Evolutionary conservation across 2,329 filamentous ascomycete species (phyloP), one percentile per base, ranked within the genome.

Genomic region (Madurella fahalii): DNA sequence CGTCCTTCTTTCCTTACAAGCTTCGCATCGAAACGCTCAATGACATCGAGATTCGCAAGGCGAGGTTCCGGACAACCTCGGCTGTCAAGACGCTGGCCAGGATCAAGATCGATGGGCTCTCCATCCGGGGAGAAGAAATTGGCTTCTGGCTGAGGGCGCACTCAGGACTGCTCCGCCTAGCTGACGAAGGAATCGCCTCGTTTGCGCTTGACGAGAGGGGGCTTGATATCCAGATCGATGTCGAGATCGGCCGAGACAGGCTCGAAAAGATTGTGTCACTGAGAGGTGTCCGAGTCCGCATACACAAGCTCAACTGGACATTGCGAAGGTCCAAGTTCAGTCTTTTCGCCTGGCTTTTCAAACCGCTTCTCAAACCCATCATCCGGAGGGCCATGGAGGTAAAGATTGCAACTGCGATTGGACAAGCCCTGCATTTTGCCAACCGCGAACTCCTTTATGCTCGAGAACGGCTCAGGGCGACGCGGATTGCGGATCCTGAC

Each of bases 371-470:
- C 3, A 85, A 89, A 31, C 91, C 91, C 1, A 77, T 96, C 58
- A 74, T 97, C 32, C 85, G 89, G 46, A 87, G 87, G 58, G 82
- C 87, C 1, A 78, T 96, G 56, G 91, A 97, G 71, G 80, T 80
- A 60, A 86, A 93, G 67, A 80, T 96, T 12, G 86, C 88, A 0
- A 76, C 80, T 15, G 82, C 83, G 20, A 87, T 96, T 42, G 81
- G 81, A 1, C 82, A 88, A 40, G 78, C 81, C 12, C 78, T 95
- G 37, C 85, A 86, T 62, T 77, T 83, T 1, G 81, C 88, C 15
- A 96, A 97, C 70, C 82, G 90, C 17, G 93, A 97, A 68, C 74
- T 97, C 8, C 72, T 96, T 1, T 96, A 87, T 68, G 92, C 92
- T 0, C 79, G 93, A 0, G 93, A 97, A 71, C 80, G 93, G 15